Evolutionary conservation across 176 grass and related monocot species (phyloP).

Genomic region (Oryza meridionalis): DNA sequence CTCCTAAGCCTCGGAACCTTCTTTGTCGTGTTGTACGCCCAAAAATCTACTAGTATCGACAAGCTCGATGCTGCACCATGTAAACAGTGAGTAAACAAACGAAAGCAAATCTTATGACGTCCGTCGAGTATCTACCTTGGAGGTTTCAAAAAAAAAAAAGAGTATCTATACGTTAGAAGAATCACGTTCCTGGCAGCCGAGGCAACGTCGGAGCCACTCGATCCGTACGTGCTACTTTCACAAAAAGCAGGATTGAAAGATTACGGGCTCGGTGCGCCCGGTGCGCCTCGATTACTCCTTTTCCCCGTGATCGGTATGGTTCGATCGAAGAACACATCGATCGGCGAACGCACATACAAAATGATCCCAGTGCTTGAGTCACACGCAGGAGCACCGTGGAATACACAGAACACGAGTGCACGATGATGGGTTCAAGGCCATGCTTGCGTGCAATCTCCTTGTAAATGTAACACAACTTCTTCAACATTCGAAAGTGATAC

Average conservation of each 20-base stretch:
- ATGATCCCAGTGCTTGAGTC: conserved; percentile 5
- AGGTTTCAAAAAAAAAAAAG: no score
- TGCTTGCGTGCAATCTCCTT: background rate
- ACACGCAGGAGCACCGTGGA: background rate
- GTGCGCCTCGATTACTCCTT: background rate
- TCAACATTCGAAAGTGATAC: background rate
- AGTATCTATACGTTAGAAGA: background rate
- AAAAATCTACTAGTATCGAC: no score
- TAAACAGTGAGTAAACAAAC: background rate
- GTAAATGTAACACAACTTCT: background rate
- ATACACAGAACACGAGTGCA: background rate
- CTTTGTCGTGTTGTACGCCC: no score
- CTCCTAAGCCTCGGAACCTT: no score
- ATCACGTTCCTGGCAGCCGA: conserved; percentile 38
- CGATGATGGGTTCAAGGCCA: background rate
- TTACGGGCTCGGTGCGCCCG: background rate
- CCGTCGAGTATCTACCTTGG: background rate
- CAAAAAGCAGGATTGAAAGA: background rate
- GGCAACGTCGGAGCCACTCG: background rate
- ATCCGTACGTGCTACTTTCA: background rate
- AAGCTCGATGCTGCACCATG: no score
- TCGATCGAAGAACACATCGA: background rate
- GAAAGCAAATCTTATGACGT: background rate
- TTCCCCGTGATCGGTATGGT: background rate
- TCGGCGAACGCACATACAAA: no score